Evolutionary conservation across 331 rosid species (phyloP).

Genomic region (Malus hybrid): DNA sequence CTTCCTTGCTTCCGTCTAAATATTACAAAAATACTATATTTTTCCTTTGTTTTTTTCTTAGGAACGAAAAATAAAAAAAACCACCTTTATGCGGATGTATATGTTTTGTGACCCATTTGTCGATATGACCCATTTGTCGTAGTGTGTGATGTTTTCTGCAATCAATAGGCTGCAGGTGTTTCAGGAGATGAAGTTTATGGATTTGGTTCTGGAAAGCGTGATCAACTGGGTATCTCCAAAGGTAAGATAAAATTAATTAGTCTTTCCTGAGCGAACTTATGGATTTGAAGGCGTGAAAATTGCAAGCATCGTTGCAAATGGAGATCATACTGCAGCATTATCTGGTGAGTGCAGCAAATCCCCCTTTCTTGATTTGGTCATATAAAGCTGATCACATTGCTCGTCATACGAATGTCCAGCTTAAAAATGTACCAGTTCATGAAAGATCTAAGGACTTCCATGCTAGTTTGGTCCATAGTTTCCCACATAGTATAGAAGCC

Average conservation of each 20-base stretch:
- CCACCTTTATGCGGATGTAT: not conserved
- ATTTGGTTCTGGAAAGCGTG: constrained; percentile 88
- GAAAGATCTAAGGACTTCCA: not conserved
- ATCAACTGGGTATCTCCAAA: constrained; percentile 69
- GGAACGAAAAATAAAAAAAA: no score
- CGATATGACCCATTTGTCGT: not conserved
- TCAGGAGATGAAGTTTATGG: constrained; percentile 50
- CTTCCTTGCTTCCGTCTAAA: not conserved
- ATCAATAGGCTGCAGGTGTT: constrained; percentile 30
- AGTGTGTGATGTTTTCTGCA: not conserved
- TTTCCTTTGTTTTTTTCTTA: no score
- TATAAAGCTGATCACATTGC: not conserved
- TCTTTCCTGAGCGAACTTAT: constrained; percentile 32
- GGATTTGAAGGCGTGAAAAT: constrained; percentile 48
- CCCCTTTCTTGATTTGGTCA: not conserved
- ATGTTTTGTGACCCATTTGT: not conserved
- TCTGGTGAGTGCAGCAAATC: constrained; percentile 38
- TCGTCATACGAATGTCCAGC: not conserved
- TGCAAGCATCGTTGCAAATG: constrained; percentile 54
- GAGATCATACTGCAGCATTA: constrained; percentile 87
- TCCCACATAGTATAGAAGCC: no score
- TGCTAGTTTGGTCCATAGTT: not conserved
- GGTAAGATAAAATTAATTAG: constrained; percentile 40
- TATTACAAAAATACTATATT: not conserved
- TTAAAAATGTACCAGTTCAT: not conserved